Evolutionary conservation across 106 monocot species (phyloP).

Genomic region (Platanthera guangdongensis): DNA sequence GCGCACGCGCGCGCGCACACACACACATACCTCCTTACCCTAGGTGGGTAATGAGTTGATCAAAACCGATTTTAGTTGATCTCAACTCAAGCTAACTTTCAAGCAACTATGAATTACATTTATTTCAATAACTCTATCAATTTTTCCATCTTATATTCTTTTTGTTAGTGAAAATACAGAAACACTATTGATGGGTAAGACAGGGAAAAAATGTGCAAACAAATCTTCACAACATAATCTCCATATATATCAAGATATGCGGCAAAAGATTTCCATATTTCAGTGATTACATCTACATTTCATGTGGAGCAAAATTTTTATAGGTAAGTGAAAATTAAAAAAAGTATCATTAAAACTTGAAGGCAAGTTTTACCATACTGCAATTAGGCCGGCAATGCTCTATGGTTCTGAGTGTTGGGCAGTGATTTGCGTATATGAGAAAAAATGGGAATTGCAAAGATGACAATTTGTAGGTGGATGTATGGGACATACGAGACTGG

Average conservation of each 20-base stretch:
- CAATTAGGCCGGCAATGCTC: too few relatives aligned
- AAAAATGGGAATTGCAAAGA: too few relatives aligned
- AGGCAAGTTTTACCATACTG: too few relatives aligned
- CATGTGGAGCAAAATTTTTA: neutral
- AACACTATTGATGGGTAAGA: neutral
- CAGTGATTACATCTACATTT: neutral
- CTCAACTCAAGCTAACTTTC: neutral
- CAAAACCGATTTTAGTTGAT: neutral
- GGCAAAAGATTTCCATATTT: neutral
- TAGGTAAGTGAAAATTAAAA: neutral
- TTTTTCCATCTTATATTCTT: too few relatives aligned
- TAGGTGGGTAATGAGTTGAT: neutral
- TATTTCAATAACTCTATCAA: too few relatives aligned
- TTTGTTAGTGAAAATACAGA: neutral
- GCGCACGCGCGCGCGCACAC: too few relatives aligned
- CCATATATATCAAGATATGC: neutral
- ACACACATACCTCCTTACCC: too few relatives aligned
- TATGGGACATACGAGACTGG: too few relatives aligned
- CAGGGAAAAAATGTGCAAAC: neutral
- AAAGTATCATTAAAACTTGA: neutral
- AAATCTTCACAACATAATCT: neutral
- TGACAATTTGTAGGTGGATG: too few relatives aligned
- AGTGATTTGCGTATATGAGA: too few relatives aligned
- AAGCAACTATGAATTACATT: neutral
- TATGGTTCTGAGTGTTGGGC: too few relatives aligned